Evolutionary conservation across 176 grass and related monocot species (phyloP).

Genomic region (Triticum dicoccoides): DNA sequence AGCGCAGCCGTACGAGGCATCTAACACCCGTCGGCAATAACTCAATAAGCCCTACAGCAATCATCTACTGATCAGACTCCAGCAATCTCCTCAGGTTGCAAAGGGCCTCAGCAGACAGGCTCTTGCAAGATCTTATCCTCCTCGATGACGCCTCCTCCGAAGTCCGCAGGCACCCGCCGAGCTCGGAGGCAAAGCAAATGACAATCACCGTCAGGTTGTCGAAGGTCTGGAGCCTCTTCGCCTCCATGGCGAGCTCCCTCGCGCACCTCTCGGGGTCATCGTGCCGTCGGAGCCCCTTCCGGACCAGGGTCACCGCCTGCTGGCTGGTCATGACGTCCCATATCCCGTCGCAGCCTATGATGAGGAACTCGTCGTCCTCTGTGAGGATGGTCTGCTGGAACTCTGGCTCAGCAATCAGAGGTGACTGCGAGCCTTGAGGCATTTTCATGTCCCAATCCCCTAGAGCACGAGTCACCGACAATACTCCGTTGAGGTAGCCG

Average conservation of each 20-base stretch:
- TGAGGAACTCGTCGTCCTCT: slow-evolving; percentile 68
- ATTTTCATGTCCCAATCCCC: slow-evolving; percentile 94
- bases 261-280: slow-evolving; percentile 67
- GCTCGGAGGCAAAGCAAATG: slow-evolving; percentile 50
- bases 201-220: slow-evolving; percentile 82
- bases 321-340: slow-evolving; percentile 81
- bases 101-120: slow-evolving; percentile 65
- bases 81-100: slow-evolving; percentile 63
- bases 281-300: slow-evolving; percentile 54
- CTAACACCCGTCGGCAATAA: slow-evolving; percentile 20
- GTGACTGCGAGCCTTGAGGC: slow-evolving; percentile 44
- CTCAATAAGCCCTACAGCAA: neutral
- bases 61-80: slow-evolving; percentile 36
- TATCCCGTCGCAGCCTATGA: slow-evolving; percentile 76
- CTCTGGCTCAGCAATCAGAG: slow-evolving; percentile 76
- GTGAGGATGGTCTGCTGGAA: slow-evolving; percentile 53
- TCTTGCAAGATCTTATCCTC: slow-evolving; percentile 60
- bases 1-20: slow-evolving; percentile 26
- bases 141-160: neutral
- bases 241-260: slow-evolving; percentile 67
- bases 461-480: slow-evolving; percentile 74
- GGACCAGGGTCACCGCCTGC: slow-evolving; percentile 54
- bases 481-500: slow-evolving; percentile 78
- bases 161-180: neutral
- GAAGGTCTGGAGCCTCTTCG: slow-evolving; percentile 54